Base-by-base conservation (phyloP, 805 yeast genomes). In the Wickerhamiella vanderwaltii region DNA sequence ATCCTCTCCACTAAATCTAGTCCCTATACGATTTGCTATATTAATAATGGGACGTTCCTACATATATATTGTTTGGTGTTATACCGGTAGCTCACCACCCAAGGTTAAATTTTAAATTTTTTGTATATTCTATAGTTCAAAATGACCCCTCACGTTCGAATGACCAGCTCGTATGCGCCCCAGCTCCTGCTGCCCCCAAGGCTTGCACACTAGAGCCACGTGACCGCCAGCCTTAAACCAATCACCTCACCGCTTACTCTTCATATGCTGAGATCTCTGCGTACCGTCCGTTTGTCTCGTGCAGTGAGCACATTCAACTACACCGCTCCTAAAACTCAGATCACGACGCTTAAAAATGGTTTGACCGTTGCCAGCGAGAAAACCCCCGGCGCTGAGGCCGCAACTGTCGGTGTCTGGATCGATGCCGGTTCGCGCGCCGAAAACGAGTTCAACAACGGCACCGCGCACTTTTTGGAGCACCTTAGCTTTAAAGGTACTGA, bases 361-460 rank as follows among this genome's bases (percentile, higher is more conserved):
- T 63, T 91, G 33, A 88, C 96, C 0, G 95, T 88, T 29, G 98
- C 97, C 42, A 73, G 93, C 35, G 97, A 91, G 59, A 56, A 69
- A 33, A 75, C 82, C 58, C 97, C 97, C 9, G 78, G 81, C 48
- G 78, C 93, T 6, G 71, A 79, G 51, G 86, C 96, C 33, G 97
- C 98, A 47, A 91, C 98, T 1, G 95, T 91, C 11, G 98, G 97
- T 2, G 88, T 91, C 43, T 93, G 95, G 88, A 86, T 91, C 47
- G 95, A 91, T 63, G 95, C 98, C 30, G 99, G 99, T 2, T 87
- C 96, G 3, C 71, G 99, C 48, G 97, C 97, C 3, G 99, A 91
- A 62, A 79, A 76, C 54, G 68, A 68, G 35, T 75, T 82, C 54
- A 71, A 71, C 56, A 86, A 86, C 52, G 99, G 99, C 36, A 87